phyloP scores from a whole-genome alignment of 108 stramenopile species.

The Ochromonas danica region DNA sequence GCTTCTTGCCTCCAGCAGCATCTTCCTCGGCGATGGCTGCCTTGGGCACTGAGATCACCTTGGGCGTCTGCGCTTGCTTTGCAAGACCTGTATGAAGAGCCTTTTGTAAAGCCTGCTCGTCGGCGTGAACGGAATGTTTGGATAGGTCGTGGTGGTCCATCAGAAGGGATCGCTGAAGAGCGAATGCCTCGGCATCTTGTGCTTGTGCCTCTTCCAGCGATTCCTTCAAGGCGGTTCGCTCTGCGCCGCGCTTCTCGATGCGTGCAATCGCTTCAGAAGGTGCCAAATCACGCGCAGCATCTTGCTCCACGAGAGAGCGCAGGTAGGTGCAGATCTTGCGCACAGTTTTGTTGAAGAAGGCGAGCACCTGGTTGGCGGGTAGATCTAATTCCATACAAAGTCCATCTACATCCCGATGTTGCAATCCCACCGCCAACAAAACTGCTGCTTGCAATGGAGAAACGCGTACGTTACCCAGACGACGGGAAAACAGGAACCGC shows the following conservation, averaged over 20 bases:
- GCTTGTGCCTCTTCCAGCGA: constrained; percentile 64
- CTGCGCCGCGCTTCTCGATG: not conserved
- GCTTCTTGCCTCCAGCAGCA: not conserved
- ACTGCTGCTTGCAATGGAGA: constrained; percentile 75
- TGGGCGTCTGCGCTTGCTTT: not conserved
- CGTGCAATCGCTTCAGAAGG: not conserved
- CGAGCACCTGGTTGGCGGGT: constrained; percentile 81
- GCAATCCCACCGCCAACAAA: constrained; percentile 80
- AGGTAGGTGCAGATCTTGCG: constrained; percentile 79
- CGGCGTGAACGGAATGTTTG: constrained; percentile 9
- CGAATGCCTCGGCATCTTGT: constrained; percentile 55
- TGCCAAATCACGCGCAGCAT: not conserved
- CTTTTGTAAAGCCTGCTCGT: not conserved
- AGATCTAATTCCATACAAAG: constrained; percentile 74
- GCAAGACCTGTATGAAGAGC: constrained; percentile 3
- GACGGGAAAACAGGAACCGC: constrained; percentile 80
- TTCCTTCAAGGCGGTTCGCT: not conserved
- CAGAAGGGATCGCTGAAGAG: not conserved
- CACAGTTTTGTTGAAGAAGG: constrained; percentile 94
- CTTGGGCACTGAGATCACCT: constrained; percentile 3
- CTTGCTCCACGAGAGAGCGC: constrained; percentile 57
- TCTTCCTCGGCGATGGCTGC: not conserved
- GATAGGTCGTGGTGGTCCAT: constrained; percentile 14
- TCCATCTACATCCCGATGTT: constrained; percentile 72
- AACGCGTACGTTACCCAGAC: constrained; percentile 59